These are phyloP conservation scores for Arxiozyma telluris DNA, from an alignment of 1,139 yeast genomes.

Conservation along the genomic window DNA sequence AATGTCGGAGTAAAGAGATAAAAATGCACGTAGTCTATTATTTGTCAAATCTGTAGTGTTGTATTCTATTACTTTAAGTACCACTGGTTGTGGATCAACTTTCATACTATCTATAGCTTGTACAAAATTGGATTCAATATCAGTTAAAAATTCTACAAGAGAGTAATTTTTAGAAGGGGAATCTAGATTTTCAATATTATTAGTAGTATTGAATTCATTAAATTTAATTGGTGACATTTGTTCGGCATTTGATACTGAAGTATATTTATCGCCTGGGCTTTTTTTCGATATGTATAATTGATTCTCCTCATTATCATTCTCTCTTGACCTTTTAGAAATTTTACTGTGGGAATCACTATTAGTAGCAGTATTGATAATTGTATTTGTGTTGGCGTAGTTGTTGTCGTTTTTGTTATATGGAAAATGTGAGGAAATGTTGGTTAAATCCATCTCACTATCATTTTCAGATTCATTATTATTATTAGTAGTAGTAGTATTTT, in stretches of 20 bases:
- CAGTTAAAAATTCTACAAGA: conserved; percentile 34
- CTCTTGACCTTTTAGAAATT: background rate
- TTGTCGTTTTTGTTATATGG: background rate
- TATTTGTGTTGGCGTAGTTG: background rate
- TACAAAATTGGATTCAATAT: conserved; percentile 44
- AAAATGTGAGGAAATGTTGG: background rate
- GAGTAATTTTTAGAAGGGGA: conserved; percentile 6
- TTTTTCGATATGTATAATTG: background rate
- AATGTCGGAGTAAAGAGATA: conserved; percentile 23
- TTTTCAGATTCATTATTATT: background rate
- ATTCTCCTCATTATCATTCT: background rate
- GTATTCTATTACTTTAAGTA: conserved; percentile 1
- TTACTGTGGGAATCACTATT: background rate
- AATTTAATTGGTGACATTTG: conserved; percentile 28
- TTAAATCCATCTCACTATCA: conserved; percentile 4
- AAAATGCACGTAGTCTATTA: background rate
- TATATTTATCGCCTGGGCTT: background rate
- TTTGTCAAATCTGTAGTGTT: background rate
- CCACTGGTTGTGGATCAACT: background rate
- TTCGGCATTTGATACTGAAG: conserved; percentile 13
- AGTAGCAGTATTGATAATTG: background rate
- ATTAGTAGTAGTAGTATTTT: background rate
- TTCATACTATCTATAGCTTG: conserved; percentile 23
- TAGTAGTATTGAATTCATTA: conserved; percentile 6
- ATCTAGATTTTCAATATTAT: background rate